phyloP scores from a whole-genome alignment of 2,329 filamentous ascomycete genomes.

The Apiospora rasikravindrae region DNA sequence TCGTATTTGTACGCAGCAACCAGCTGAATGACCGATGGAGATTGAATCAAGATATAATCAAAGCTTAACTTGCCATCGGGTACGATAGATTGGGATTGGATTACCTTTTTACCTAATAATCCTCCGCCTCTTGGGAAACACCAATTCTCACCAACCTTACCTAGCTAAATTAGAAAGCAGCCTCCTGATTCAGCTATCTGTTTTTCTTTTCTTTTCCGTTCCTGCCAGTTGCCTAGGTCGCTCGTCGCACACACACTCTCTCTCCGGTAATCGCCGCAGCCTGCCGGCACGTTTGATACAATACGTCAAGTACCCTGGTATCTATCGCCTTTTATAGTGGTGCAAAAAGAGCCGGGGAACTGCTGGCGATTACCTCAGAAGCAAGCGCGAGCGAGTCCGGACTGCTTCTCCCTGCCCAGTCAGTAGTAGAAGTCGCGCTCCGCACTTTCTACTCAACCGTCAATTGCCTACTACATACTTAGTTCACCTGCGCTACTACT shows the following conservation, averaged over 20 bases:
- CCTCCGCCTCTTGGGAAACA: not conserved
- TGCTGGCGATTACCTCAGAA: not conserved
- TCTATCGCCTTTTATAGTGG: not conserved
- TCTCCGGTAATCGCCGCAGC: not conserved
- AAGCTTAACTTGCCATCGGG: not conserved
- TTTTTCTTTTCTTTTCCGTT: not conserved
- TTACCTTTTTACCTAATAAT: not conserved
- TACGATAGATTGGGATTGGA: not conserved
- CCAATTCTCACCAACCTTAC: not conserved
- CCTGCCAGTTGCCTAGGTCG: not conserved
- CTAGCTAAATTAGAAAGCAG: not conserved
- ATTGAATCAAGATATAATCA: constrained; percentile 3
- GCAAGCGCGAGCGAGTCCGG: not conserved
- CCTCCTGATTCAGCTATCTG: not conserved
- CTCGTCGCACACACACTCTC: too few species aligned
- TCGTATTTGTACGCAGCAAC: not conserved
- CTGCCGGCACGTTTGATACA: not conserved
- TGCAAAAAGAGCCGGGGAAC: not conserved
- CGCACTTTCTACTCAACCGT: not conserved
- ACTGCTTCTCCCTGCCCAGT: not conserved
- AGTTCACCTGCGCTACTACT: not conserved
- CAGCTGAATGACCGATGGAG: not conserved
- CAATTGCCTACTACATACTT: not conserved
- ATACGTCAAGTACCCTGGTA: not conserved
- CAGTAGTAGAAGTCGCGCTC: not conserved